phyloP scores from a whole-genome alignment of 2,329 filamentous ascomycete species.

The Passalora sequoiae region DNA sequence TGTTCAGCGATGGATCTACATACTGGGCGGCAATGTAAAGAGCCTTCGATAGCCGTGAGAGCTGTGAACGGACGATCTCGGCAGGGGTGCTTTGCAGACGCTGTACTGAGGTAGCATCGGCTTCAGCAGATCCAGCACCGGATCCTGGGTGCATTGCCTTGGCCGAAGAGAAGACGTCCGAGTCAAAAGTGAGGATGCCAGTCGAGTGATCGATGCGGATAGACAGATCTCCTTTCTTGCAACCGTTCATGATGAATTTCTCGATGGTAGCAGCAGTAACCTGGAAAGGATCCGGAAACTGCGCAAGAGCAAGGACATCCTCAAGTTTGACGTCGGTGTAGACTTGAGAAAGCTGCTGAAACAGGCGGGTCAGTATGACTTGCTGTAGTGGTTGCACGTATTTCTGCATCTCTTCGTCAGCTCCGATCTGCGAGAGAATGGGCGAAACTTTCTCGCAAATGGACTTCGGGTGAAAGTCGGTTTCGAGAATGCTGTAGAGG shows the following conservation, averaged over 20 bases:
- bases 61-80: slow-evolving; percentile 92
- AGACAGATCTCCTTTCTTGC: slow-evolving; percentile 97
- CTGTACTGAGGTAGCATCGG: slow-evolving; percentile 78
- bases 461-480: slow-evolving; percentile 96
- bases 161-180: slow-evolving; percentile 94
- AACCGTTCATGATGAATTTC: slow-evolving; percentile 99
- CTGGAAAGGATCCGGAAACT: slow-evolving; percentile 96
- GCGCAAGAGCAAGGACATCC: slow-evolving; percentile 87
- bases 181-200: slow-evolving; percentile 93
- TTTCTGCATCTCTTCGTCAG: slow-evolving; percentile 92
- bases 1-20: slow-evolving; percentile 83
- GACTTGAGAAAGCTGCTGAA: slow-evolving; percentile 97
- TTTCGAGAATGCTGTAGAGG: slow-evolving; percentile 96
- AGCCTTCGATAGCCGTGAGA: slow-evolving; percentile 84
- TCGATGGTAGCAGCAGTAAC: slow-evolving; percentile 86
- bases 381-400: slow-evolving; percentile 95
- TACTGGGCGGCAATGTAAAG: slow-evolving; percentile 93
- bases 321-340: slow-evolving; percentile 95
- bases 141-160: slow-evolving; percentile 86
- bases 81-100: slow-evolving; percentile 95
- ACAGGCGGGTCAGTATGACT: slow-evolving; percentile 94
- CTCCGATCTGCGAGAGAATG: slow-evolving; percentile 87
- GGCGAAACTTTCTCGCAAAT: slow-evolving; percentile 99
- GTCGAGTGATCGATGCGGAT: slow-evolving; percentile 95
- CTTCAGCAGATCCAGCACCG: slow-evolving; percentile 78